A percentile compares a stretch with the other conserved stretches of the same genome.
Evolutionary conservation across 1,139 yeast genomes (phyloP).

Genomic region (Protomyces gravidus): DNA sequence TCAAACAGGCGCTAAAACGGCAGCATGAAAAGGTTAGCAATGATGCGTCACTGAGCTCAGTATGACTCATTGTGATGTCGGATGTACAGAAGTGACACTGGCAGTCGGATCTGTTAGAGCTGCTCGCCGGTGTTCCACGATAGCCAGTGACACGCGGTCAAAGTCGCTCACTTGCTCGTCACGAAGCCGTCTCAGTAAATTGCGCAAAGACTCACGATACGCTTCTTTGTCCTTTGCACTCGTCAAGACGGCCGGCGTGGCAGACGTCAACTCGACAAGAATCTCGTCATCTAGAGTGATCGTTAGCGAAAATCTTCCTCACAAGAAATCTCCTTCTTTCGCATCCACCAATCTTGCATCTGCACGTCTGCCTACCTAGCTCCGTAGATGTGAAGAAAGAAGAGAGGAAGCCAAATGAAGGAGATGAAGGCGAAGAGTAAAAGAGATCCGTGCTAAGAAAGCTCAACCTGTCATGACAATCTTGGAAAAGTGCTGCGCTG

Average conservation of each 20-base stretch:
- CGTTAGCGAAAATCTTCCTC: neutral
- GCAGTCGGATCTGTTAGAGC: neutral
- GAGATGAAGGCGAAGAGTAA: neutral
- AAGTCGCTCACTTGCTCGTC: constrained; percentile 16
- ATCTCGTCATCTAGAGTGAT: constrained; percentile 18
- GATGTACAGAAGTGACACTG: neutral
- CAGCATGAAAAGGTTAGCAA: too few relatives aligned
- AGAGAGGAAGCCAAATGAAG: neutral
- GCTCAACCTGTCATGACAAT: constrained; percentile 5
- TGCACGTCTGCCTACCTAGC: neutral
- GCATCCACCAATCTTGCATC: neutral
- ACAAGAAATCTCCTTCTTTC: neutral
- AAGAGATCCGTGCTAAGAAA: neutral
- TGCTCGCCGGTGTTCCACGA: constrained; percentile 19
- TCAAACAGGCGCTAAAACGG: too few relatives aligned
- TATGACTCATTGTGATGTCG: too few relatives aligned
- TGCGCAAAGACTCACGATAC: constrained; percentile 18
- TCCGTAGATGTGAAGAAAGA: too few relatives aligned
- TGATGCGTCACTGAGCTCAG: too few relatives aligned
- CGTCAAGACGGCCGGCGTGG: constrained; percentile 5
- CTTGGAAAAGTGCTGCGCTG: constrained; percentile 12
- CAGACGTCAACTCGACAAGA: constrained; percentile 18
- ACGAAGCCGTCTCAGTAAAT: constrained; percentile 6
- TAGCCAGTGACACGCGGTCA: constrained; percentile 7
- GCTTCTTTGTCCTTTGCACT: constrained; percentile 1